phyloP scores from a whole-genome alignment of 495 filamentous ascomycete genomes.

The Rostrohypoxylon terebratum region DNA sequence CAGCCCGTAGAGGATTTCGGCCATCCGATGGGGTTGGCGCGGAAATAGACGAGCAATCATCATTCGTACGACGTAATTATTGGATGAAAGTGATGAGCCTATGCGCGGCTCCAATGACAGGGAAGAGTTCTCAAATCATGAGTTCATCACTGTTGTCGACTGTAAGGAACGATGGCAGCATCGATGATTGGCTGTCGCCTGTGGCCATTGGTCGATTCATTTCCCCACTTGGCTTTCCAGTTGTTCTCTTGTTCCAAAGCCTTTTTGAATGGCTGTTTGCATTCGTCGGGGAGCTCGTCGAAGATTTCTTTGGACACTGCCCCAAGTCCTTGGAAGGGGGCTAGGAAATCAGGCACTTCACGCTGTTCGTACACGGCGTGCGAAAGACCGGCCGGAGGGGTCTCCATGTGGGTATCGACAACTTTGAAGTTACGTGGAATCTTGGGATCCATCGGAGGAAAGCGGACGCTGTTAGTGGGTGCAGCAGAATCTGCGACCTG shows the following conservation, averaged over 20 bases:
- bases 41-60: background rate
- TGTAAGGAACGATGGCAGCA: conserved; percentile 66
- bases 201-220: conserved; percentile 65
- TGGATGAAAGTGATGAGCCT: background rate
- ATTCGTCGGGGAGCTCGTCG: conserved; percentile 76
- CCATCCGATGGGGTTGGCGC: background rate
- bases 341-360: conserved; percentile 55
- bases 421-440: conserved; percentile 81
- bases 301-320: conserved; percentile 74
- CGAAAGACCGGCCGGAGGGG: conserved; percentile 60
- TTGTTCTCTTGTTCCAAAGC: conserved; percentile 69
- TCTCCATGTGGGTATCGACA: conserved; percentile 74
- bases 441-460: conserved; percentile 71
- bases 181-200: conserved; percentile 63
- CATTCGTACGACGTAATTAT: background rate
- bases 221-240: conserved; percentile 80
- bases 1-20: too few species aligned
- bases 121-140: background rate
- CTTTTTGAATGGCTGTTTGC: conserved; percentile 73
- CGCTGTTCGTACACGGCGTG: conserved; percentile 62
- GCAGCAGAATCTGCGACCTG: conserved; percentile 60
- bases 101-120: too few species aligned
- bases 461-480: conserved; percentile 57
- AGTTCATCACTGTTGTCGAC: conserved; percentile 39
- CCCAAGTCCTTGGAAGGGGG: conserved; percentile 73